Evolutionary conservation across 2,329 filamentous ascomycete genomes (phyloP).

Genomic region (Lasiodiplodia sp.): DNA sequence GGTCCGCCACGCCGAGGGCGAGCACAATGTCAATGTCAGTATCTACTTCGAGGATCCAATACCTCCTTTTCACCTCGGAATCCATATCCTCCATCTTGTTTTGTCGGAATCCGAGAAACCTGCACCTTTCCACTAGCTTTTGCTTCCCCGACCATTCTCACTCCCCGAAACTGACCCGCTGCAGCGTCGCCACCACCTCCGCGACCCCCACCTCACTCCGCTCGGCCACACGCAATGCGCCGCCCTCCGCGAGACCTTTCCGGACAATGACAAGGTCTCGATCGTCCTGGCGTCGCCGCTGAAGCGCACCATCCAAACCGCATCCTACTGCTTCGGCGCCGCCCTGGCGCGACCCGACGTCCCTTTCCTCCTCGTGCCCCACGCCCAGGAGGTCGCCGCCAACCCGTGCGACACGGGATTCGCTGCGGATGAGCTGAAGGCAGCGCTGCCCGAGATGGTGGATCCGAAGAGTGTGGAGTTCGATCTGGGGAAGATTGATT

Average conservation of each 20-base stretch:
- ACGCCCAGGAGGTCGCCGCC: slow-evolving; percentile 79
- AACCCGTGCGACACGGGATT: slow-evolving; percentile 80
- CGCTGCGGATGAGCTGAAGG: slow-evolving; percentile 58
- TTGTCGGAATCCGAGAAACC: background rate
- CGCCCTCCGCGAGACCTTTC: slow-evolving; percentile 67
- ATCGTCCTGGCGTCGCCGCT: slow-evolving; percentile 81
- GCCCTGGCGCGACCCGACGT: slow-evolving; percentile 45
- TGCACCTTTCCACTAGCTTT: background rate
- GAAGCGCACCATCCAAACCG: slow-evolving; percentile 81
- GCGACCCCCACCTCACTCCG: slow-evolving; percentile 79
- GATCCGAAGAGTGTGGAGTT: slow-evolving; percentile 42
- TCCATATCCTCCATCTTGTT: background rate
- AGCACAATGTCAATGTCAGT: slow-evolving; percentile 69
- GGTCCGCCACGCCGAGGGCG: slow-evolving; percentile 76
- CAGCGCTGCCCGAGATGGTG: slow-evolving; percentile 56
- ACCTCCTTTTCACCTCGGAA: background rate
- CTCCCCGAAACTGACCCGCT: slow-evolving; percentile 61
- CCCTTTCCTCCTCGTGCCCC: slow-evolving; percentile 69
- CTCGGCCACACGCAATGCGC: slow-evolving; percentile 79
- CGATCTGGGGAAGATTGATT: slow-evolving; percentile 64
- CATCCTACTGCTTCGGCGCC: slow-evolving; percentile 71
- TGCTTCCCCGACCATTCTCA: background rate
- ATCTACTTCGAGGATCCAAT: no score
- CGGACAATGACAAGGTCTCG: slow-evolving; percentile 64
- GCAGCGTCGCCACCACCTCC: slow-evolving; percentile 70